Conservation (phyloP, 1,139 yeast species). For the Blastobotrys apis region DNA sequence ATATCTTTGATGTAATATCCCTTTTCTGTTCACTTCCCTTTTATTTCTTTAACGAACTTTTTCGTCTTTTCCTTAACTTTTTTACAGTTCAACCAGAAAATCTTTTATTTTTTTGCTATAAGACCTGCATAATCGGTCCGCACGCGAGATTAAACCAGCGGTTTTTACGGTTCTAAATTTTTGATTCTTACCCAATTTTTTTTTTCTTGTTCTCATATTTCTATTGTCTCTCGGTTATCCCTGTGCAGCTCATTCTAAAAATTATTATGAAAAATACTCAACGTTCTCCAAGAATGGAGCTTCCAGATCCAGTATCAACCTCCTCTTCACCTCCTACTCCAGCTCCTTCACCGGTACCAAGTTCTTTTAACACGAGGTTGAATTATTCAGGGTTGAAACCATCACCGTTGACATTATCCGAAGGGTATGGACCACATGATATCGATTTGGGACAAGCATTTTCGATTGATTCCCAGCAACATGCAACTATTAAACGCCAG, state of each 20-base stretch:
- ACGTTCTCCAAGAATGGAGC: neutral
- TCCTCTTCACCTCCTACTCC: conserved; percentile 27
- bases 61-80: too few relatives aligned
- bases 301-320: neutral
- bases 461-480: too few relatives aligned
- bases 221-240: neutral
- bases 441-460: neutral
- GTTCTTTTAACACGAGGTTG: conserved; percentile 4
- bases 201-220: neutral
- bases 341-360: conserved; percentile 31
- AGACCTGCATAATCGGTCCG: too few relatives aligned
- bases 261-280: neutral
- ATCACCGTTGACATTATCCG: neutral
- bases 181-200: neutral
- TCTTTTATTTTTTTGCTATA: too few relatives aligned
- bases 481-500: too few relatives aligned
- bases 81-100: too few relatives aligned
- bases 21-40: too few relatives aligned
- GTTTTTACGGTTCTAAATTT: neutral
- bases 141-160: too few relatives aligned
- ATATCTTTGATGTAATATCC: too few relatives aligned
- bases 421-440: neutral
- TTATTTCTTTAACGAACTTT: too few relatives aligned
- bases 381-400: neutral
- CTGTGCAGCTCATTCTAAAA: too few relatives aligned